phyloP scores from a whole-genome alignment of 371 early-diverging fungal species.

The Mortierella sp. region DNA sequence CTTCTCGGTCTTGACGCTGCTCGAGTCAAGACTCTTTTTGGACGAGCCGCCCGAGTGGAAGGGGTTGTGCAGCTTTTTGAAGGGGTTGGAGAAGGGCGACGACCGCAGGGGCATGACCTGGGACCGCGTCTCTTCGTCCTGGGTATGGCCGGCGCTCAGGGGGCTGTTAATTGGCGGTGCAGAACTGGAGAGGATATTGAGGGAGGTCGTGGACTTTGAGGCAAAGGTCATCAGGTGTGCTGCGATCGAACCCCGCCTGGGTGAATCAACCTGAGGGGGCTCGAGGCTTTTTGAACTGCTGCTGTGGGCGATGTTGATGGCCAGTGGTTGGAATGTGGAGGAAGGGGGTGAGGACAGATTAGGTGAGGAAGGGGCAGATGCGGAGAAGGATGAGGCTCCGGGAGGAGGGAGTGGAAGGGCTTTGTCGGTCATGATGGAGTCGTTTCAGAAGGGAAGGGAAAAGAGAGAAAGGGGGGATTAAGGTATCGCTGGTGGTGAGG shows the following conservation, averaged over 20 bases:
- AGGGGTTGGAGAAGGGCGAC: slow-evolving; percentile 46
- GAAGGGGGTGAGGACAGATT: slow-evolving; percentile 18
- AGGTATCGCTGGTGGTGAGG: slow-evolving; percentile 4
- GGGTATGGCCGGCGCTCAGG: slow-evolving; percentile 11
- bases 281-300: slow-evolving; percentile 16
- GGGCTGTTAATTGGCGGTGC: slow-evolving; percentile 25
- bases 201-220: slow-evolving; percentile 42
- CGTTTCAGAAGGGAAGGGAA: slow-evolving; percentile 4
- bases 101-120: slow-evolving; percentile 35
- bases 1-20: slow-evolving; percentile 18
- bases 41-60: slow-evolving; percentile 22
- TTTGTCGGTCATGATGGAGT: slow-evolving; percentile 16
- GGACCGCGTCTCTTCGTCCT: slow-evolving; percentile 25
- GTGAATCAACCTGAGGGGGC: slow-evolving; percentile 24
- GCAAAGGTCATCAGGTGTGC: slow-evolving; percentile 49
- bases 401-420: slow-evolving; percentile 4
- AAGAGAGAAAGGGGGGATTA: background rate
- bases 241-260: slow-evolving; percentile 50
- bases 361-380: slow-evolving; percentile 12
- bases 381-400: background rate
- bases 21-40: slow-evolving; percentile 28
- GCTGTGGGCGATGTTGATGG: slow-evolving; percentile 31
- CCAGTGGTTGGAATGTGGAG: slow-evolving; percentile 21
- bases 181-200: slow-evolving; percentile 44
- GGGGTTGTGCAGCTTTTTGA: slow-evolving; percentile 43